Evolutionary conservation across 1,139 yeast species (phyloP), one percentile per base, ranked within the genome.

Genomic region (Zygotorulaspora mrakii): DNA sequence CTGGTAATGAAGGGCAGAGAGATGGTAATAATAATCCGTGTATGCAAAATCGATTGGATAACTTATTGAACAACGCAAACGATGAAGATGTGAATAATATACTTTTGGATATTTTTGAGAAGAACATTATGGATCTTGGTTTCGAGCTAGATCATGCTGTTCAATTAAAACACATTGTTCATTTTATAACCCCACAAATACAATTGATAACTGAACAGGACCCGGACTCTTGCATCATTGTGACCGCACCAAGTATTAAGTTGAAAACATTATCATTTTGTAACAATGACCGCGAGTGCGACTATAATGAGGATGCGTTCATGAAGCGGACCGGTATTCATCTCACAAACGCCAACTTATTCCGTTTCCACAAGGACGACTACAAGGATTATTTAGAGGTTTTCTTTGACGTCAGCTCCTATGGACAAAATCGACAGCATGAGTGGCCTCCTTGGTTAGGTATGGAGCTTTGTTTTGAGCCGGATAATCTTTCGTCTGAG

Each of bases 401-500:
- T 11, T 62, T 73, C 29, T 74, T 74, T 56, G 69, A 69, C 46
- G 50, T 59, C 9, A 57, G 61, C 26, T 64, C 66, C 3, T 72
- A 70, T 53, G 76, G 75, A 2, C 65, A 69, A 5, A 53, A 56
- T 10, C 52, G 47, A 5, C 44, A 43, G 7, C 38, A 61, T 8
- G 54, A 61, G 12, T 86, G 96, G 96, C 94, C 95, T 1, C 95
- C 95, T 1, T 82, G 91, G 87, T 62, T 87, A 24, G 85, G 82
- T 1, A 52, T 77, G 37, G 97, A 89, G 58, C 71, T 82, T 45
- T 79, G 88, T 49, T 83, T 83, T 54, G 83, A 84, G 40, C 73
- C 86, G 56, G 81, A 71, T 0, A 70, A 81, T 53, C 63, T 82
- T 34, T 65, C 69, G 27, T 66, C 71, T 20, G 75, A 79, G 40